Evolutionary conservation across 208 protist species (phyloP).

Genomic region (Acanthamoeba lenticulata): DNA sequence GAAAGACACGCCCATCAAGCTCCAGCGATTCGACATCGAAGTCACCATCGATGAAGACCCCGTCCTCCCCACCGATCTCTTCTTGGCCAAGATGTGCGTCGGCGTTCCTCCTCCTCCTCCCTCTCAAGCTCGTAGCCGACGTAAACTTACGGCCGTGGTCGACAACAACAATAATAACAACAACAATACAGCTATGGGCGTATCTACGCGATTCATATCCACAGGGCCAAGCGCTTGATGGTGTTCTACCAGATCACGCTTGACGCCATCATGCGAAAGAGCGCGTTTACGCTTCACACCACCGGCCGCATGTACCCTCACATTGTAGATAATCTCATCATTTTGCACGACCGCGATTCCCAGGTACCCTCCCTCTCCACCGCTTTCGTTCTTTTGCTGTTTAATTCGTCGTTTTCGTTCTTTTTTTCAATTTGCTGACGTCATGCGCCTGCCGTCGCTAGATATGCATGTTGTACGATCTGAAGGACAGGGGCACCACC

Average conservation of each 20-base stretch:
- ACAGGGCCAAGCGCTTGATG: neutral
- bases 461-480: conserved; percentile 63
- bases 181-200: conserved; percentile 37
- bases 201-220: neutral
- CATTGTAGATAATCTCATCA: conserved; percentile 35
- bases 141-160: no score
- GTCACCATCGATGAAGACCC: neutral
- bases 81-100: neutral
- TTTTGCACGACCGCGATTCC: conserved; percentile 16
- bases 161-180: no score
- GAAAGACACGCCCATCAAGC: neutral
- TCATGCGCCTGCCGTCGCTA: neutral
- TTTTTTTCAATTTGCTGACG: neutral
- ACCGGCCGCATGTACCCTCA: neutral
- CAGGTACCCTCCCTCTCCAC: neutral
- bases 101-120: neutral
- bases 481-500: conserved; percentile 34
- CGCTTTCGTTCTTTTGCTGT: neutral
- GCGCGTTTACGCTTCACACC: neutral
- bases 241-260: conserved; percentile 6
- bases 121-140: neutral
- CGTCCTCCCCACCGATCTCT: neutral
- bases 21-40: conserved; percentile 3
- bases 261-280: neutral
- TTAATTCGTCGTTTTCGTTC: no score